phyloP scores from a whole-genome alignment of 371 early-diverging fungal genomes.

The Saksenaea vasiformis region DNA sequence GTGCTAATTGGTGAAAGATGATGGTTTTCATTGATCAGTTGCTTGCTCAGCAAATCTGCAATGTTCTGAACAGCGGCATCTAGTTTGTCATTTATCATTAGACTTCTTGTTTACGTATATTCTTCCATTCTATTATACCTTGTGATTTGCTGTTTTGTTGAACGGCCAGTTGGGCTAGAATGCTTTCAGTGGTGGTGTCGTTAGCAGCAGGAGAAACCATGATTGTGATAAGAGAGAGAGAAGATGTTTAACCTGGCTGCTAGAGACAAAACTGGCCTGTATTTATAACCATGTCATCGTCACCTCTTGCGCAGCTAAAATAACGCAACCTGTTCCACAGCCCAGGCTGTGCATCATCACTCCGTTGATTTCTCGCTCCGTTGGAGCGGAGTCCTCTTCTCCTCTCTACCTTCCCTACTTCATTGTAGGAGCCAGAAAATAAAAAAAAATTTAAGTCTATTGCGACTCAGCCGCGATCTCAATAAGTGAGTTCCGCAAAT shows the following conservation, averaged over 20 bases:
- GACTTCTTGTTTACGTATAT: background rate
- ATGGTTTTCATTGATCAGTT: background rate
- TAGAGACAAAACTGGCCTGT: background rate
- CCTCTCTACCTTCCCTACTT: background rate
- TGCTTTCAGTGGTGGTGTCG: background rate
- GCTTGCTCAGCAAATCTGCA: background rate
- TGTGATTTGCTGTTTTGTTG: background rate
- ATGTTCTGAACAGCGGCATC: background rate
- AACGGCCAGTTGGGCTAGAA: background rate
- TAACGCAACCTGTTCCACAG: background rate
- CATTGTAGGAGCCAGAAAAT: background rate
- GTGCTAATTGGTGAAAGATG: background rate
- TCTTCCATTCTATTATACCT: background rate
- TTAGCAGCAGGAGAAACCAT: background rate
- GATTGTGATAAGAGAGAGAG: background rate
- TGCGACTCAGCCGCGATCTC: background rate
- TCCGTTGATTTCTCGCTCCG: slow-evolving; percentile 2
- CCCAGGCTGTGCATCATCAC: background rate
- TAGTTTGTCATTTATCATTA: background rate
- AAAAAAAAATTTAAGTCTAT: slow-evolving; percentile 1
- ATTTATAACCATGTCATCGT: background rate
- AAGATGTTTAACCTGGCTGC: background rate
- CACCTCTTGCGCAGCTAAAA: slow-evolving; percentile 3
- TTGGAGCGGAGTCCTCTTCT: background rate
- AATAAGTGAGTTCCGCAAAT: background rate